phyloP scores from a whole-genome alignment of 129 eudicot genomes.

The Logfia minima region DNA sequence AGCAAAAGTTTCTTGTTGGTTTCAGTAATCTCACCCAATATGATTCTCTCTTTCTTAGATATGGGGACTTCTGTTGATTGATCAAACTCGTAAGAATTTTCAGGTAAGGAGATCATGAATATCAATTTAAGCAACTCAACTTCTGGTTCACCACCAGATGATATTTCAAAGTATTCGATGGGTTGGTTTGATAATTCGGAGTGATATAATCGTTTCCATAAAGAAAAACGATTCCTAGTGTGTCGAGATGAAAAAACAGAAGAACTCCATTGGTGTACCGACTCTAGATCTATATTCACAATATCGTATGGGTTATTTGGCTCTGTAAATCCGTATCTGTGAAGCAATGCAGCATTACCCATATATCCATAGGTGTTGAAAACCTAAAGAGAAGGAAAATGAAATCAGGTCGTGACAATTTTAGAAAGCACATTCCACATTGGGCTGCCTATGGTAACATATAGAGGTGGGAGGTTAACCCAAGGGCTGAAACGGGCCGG shows the following conservation, averaged over 20 bases:
- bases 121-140: constrained; percentile 68
- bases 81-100: constrained; percentile 46
- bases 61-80: constrained; percentile 12
- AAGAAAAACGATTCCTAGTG: constrained; percentile 57
- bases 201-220: constrained; percentile 62
- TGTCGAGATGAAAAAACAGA: constrained; percentile 65
- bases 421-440: background rate
- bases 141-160: constrained; percentile 82
- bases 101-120: constrained; percentile 56
- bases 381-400: constrained; percentile 47
- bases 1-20: constrained; percentile 45
- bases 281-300: constrained; percentile 78
- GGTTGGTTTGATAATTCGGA: constrained; percentile 53
- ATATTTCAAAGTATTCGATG: constrained; percentile 80
- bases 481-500: background rate
- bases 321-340: constrained; percentile 93
- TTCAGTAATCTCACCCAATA: constrained; percentile 34
- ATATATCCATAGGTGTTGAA: constrained; percentile 86
- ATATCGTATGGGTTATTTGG: constrained; percentile 75
- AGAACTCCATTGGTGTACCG: constrained; percentile 71
- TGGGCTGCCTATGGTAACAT: background rate
- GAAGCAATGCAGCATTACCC: constrained; percentile 98
- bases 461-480: background rate
- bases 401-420: background rate
- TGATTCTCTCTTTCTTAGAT: constrained; percentile 26